A percentile compares a stretch with the other conserved stretches of the same genome.
phyloP scores from a whole-genome alignment of 2,329 filamentous ascomycete species.

The Fusarium sp. region DNA sequence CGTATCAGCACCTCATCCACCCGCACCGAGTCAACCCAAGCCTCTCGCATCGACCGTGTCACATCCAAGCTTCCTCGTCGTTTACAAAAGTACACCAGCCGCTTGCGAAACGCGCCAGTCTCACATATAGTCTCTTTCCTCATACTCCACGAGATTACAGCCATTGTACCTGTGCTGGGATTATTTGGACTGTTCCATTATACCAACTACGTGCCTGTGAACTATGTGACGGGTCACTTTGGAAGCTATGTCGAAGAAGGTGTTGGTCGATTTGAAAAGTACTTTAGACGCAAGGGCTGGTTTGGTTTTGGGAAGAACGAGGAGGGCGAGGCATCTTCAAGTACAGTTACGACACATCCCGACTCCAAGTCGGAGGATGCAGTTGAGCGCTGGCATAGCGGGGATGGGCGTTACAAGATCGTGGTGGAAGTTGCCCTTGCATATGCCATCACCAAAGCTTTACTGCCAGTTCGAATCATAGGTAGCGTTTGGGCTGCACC shows the following conservation, averaged over 20 bases:
- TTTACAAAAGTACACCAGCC: conserved; percentile 77
- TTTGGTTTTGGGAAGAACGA: conserved; percentile 71
- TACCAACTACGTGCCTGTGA: conserved; percentile 77
- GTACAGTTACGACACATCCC: conserved; percentile 2
- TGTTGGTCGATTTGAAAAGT: conserved; percentile 81
- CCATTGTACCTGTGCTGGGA: conserved; percentile 82
- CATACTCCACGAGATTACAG: conserved; percentile 92
- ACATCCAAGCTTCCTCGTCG: conserved; percentile 73
- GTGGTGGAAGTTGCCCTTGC: conserved; percentile 84
- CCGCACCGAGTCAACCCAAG: conserved; percentile 50
- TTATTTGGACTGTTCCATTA: conserved; percentile 87
- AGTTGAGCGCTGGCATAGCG: conserved; percentile 55
- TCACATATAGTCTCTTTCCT: conserved; percentile 90
- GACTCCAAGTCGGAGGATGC: conserved; percentile 49
- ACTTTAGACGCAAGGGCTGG: conserved; percentile 86
- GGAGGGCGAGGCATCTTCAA: conserved; percentile 4
- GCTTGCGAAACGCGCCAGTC: conserved; percentile 81
- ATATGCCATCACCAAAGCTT: conserved; percentile 89
- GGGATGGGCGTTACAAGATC: conserved; percentile 67
- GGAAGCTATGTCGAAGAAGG: conserved; percentile 71
- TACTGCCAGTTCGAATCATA: conserved; percentile 83
- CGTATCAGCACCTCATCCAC: conserved; percentile 16
- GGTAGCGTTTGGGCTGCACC: conserved; percentile 91
- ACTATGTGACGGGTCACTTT: conserved; percentile 65
- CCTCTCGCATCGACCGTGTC: conserved; percentile 61